These are phyloP conservation scores for Neofusicoccum kwambonambiense DNA, from an alignment of 2,329 filamentous ascomycete species.

Conservation along the genomic window DNA sequence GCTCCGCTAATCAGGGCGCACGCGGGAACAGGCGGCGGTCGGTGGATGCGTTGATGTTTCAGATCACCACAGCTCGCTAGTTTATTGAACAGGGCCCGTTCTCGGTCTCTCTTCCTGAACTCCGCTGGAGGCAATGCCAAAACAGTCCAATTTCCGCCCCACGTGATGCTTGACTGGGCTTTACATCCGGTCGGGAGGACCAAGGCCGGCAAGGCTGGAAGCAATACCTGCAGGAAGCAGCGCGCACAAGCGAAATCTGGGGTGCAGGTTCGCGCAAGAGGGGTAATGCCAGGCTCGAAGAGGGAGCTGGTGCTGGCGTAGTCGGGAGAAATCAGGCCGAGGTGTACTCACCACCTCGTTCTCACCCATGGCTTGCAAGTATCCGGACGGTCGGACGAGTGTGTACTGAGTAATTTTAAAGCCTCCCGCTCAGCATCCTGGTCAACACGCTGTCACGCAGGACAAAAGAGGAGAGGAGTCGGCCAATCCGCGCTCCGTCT, in stretches of 20 bases:
- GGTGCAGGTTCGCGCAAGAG: not conserved
- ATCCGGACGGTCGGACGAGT: not conserved
- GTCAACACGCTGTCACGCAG: not conserved
- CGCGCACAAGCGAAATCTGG: not conserved
- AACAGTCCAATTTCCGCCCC: not conserved
- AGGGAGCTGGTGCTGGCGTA: not conserved
- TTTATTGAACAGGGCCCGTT: not conserved
- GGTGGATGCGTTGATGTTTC: conserved; percentile 5
- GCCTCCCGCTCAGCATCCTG: not conserved
- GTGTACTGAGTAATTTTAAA: not conserved
- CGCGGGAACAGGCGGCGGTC: not conserved
- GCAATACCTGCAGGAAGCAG: not conserved
- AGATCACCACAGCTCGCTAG: conserved; percentile 2
- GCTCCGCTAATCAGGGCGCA: conserved; percentile 3
- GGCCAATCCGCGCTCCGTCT: not conserved
- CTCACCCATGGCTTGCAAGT: not conserved
- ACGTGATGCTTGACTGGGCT: not conserved
- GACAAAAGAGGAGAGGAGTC: not conserved
- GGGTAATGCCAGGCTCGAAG: not conserved
- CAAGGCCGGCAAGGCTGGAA: not conserved
- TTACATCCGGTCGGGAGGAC: not conserved
- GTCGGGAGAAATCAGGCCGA: conserved; percentile 11
- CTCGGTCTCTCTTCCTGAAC: not conserved
- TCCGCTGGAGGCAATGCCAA: not conserved
- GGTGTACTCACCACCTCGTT: not conserved